Percentiles rank a stretch among this genome's conserved stretches.
These are phyloP conservation scores for Ulmus americana DNA, from an alignment of 331 rosid species.

Conservation along the genomic window DNA sequence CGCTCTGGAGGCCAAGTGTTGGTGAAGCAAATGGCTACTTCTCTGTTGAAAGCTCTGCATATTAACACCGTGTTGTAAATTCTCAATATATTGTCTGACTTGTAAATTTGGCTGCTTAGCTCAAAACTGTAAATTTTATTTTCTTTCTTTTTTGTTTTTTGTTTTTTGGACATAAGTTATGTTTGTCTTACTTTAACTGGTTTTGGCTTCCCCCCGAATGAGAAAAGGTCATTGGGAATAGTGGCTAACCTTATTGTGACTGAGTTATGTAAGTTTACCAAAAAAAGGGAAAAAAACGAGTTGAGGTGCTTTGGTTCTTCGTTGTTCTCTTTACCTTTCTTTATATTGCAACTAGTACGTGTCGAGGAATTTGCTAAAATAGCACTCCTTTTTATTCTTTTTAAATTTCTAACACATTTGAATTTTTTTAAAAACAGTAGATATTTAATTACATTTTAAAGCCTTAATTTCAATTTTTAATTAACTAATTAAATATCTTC, in stretches of 20 bases:
- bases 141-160: neutral
- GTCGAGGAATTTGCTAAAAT: too few species aligned
- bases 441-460: too few species aligned
- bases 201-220: neutral
- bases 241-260: neutral
- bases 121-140: neutral
- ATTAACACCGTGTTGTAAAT: slow-evolving; percentile 89
- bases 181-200: neutral
- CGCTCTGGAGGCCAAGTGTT: slow-evolving; percentile 75
- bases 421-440: too few species aligned
- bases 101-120: slow-evolving; percentile 33
- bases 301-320: too few species aligned
- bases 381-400: too few species aligned
- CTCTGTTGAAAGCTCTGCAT: slow-evolving; percentile 90
- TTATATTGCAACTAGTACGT: too few species aligned
- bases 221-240: neutral
- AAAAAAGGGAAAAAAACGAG: too few species aligned
- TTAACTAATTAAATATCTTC: too few species aligned
- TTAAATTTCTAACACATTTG: too few species aligned
- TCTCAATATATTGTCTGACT: slow-evolving; percentile 7
- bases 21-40: slow-evolving; percentile 99
- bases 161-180: neutral
- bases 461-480: too few species aligned
- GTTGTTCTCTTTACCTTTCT: too few species aligned
- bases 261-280: neutral